Base-by-base conservation (phyloP, 2,329 filamentous ascomycete species). In the Cladophialophora chaetospira region DNA sequence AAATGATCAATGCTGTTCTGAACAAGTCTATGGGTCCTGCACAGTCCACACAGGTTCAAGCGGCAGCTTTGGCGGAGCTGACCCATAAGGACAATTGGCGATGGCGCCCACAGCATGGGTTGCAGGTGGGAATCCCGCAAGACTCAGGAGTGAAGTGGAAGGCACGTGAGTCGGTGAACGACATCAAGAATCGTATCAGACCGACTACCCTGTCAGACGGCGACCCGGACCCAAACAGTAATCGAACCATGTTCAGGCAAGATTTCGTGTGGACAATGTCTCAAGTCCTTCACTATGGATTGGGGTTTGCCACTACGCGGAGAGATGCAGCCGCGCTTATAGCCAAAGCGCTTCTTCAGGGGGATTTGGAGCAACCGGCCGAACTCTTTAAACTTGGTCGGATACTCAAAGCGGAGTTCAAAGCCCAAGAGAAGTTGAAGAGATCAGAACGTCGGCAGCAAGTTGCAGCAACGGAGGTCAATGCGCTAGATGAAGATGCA, bases 61-160 rank as follows among this genome's bases (percentile, higher is more conserved):
- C n/a, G n/a, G n/a, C n/a, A n/a, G n/a, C n/a, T n/a, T n/a, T 43
- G 38, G 25, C 3, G 11, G 25, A 19, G 5, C 25, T 51, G 3
- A 38, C 35, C 36, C 25, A 19, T 2, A 36, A 43, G n/a, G 17
- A 28, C 13, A 42, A 38, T 23, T 53, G 50, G 50, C 25, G 40
- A 26, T 53, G 50, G 50, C 15, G 23, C 13, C 28, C 38, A 15
- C 15, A 23, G 11, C n/a, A 35, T 31, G 50, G 49, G 15, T 26
- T 45, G 17, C 50, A 44, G 8, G 50, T 53, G 6, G 50, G 25
- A 15, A 43, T 53, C 9, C 38, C 50, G 15, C 38, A 53, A 23
- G 49, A 52, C 17, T 10, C 13, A 6, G 6, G 35, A n/a, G 9
- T 31, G 3, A 13, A 13, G 13, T 52, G 40, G 36, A 43, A 43